These are phyloP conservation scores for Leccinum incarnatum DNA, from an alignment of 768 basidiomycete species.

Conservation along the genomic window DNA sequence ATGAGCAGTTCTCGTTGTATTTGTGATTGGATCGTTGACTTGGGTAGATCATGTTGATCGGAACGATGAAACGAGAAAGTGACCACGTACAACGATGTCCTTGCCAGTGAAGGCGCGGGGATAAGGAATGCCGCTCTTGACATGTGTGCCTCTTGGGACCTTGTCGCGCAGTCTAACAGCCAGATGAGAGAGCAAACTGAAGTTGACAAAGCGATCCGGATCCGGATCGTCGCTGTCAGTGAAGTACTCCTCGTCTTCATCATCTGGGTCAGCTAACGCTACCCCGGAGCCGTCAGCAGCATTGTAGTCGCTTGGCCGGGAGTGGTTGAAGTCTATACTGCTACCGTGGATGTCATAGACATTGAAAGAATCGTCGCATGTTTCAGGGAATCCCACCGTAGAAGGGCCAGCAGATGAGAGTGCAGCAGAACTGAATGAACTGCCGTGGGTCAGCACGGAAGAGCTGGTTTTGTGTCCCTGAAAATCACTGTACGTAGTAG, in stretches of 20 bases:
- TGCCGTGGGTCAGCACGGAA: conserved; percentile 13
- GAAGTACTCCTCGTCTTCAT: conserved; percentile 32
- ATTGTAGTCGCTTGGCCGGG: conserved; percentile 20
- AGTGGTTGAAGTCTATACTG: conserved; percentile 27
- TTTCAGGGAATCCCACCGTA: conserved; percentile 16
- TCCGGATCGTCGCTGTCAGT: conserved; percentile 60
- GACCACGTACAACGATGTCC: conserved; percentile 80
- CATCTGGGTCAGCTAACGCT: conserved; percentile 24
- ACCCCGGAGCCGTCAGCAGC: conserved; percentile 15
- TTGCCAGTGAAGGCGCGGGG: conserved; percentile 90
- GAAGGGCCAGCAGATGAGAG: conserved; percentile 25
- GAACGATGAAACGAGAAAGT: not conserved
- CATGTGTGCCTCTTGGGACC: conserved; percentile 81
- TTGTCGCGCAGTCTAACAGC: conserved; percentile 88
- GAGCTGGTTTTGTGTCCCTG: conserved; percentile 15
- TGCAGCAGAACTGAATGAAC: conserved; percentile 18
- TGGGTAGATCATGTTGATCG: conserved; percentile 10
- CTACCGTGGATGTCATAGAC: conserved; percentile 14
- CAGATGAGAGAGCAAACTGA: conserved; percentile 81
- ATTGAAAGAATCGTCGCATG: conserved; percentile 17
- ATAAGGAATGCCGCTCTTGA: conserved; percentile 92
- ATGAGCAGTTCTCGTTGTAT: conserved; percentile 82
- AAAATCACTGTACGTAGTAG: conserved; percentile 23
- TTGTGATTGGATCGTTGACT: conserved; percentile 87
- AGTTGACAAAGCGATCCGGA: conserved; percentile 80